phyloP scores from a whole-genome alignment of 768 basidiomycete genomes.

The Leccinum fibrillosum region DNA sequence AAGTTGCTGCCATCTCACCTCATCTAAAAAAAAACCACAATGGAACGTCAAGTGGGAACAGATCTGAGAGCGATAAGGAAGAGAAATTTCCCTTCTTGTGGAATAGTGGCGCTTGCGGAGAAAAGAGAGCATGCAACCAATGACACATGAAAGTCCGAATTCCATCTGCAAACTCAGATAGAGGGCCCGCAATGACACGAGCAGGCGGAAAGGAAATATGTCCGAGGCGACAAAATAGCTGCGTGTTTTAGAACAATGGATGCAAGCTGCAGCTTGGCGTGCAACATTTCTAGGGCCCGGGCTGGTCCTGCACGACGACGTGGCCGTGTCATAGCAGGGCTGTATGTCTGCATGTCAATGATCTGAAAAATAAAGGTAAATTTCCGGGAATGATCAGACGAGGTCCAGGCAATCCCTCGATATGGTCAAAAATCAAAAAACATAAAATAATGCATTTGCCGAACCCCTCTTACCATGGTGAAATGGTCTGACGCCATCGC shows the following conservation, averaged over 20 bases:
- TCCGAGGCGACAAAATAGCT: constrained; percentile 6
- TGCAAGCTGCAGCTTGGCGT: constrained; percentile 3
- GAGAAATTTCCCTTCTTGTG: constrained; percentile 14
- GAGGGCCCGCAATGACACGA: constrained; percentile 11
- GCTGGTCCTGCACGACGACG: constrained; percentile 3
- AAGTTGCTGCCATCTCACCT: constrained; percentile 15
- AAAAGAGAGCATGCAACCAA: constrained; percentile 22
- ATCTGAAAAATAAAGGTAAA: constrained; percentile 19
- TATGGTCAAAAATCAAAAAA: constrained; percentile 24
- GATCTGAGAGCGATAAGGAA: constrained; percentile 22
- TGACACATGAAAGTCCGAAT: constrained; percentile 34
- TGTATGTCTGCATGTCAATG: constrained; percentile 19
- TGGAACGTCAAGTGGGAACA: constrained; percentile 16
- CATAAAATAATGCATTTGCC: constrained; percentile 22
- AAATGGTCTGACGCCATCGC: constrained; percentile 21
- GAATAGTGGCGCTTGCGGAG: constrained; percentile 23
- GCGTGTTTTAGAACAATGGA: constrained; percentile 10
- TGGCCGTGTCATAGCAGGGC: constrained; percentile 13
- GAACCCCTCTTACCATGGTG: constrained; percentile 26
- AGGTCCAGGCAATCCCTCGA: constrained; percentile 23
- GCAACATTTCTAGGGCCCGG: constrained; percentile 10
- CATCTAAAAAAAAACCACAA: constrained; percentile 7
- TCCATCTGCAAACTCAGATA: constrained; percentile 28
- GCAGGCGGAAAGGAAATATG: constrained; percentile 5
- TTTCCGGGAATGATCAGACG: constrained; percentile 24